Conservation (phyloP, 108 stramenopile species). For the Stephanodiscus triporus region DNA sequence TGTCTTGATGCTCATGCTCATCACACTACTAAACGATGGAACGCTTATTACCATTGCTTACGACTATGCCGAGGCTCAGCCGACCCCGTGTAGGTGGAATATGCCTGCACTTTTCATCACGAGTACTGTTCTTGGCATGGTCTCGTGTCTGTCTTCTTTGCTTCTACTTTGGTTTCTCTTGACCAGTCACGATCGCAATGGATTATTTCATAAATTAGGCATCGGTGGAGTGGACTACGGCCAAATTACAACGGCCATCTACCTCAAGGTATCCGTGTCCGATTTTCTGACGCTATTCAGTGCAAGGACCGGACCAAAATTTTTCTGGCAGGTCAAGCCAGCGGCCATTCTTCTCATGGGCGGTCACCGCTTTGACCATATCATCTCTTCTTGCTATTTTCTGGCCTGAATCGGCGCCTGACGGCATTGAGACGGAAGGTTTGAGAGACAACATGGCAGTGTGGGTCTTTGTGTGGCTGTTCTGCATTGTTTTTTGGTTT, state of each 20-base stretch:
- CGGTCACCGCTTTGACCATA: conserved; percentile 34
- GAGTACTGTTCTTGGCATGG: conserved; percentile 51
- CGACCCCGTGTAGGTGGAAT: conserved; percentile 62
- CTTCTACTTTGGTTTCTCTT: conserved; percentile 49
- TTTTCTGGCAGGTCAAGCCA: conserved; percentile 52
- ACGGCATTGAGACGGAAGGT: conserved; percentile 51
- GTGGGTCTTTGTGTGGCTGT: conserved; percentile 60
- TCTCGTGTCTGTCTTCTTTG: conserved; percentile 54
- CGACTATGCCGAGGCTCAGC: conserved; percentile 59
- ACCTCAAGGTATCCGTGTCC: conserved; percentile 63
- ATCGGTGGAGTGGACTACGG: conserved; percentile 52
- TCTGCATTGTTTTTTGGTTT: conserved; percentile 51
- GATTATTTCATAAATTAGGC: conserved; percentile 50
- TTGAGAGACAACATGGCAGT: conserved; percentile 47
- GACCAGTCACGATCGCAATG: conserved; percentile 44
- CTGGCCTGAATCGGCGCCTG: conserved; percentile 43
- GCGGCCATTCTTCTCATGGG: conserved; percentile 45
- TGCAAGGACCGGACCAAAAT: conserved; percentile 44
- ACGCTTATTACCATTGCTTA: conserved; percentile 75
- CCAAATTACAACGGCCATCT: conserved; percentile 56
- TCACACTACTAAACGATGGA: conserved; percentile 81
- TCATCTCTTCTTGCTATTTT: conserved; percentile 51
- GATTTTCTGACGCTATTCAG: conserved; percentile 62
- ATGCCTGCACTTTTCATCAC: conserved; percentile 50
- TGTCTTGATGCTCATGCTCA: conserved; percentile 74